phyloP scores from a whole-genome alignment of 345 rosid genomes.

The Salix udensis region DNA sequence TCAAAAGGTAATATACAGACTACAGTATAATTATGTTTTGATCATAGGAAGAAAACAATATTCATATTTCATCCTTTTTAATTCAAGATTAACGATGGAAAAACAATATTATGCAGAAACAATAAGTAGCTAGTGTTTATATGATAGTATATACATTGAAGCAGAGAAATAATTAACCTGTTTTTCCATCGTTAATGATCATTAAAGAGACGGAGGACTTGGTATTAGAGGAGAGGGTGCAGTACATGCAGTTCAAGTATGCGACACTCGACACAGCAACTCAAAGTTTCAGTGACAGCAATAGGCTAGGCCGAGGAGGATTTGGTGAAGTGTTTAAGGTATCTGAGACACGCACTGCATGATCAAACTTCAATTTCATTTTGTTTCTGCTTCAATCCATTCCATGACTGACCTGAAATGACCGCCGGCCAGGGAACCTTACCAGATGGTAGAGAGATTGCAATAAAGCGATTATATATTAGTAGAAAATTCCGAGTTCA shows the following conservation, averaged over 20 bases:
- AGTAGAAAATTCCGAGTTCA: constrained; percentile 23
- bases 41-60: too few relatives aligned
- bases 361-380: neutral
- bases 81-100: too few relatives aligned
- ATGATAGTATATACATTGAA: too few relatives aligned
- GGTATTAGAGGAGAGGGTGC: constrained; percentile 19
- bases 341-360: neutral
- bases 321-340: constrained; percentile 58
- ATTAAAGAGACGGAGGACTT: constrained; percentile 20
- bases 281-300: constrained; percentile 32
- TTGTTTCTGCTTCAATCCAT: neutral
- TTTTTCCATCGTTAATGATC: neutral
- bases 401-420: neutral
- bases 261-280: constrained; percentile 48
- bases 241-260: constrained; percentile 46
- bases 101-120: too few relatives aligned
- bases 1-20: constrained; percentile 2
- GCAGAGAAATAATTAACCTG: neutral
- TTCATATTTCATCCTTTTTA: too few relatives aligned
- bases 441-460: constrained; percentile 65
- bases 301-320: constrained; percentile 54
- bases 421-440: constrained; percentile 43
- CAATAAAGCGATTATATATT: constrained; percentile 48
- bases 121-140: neutral
- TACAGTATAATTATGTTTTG: too few relatives aligned